Conservation (phyloP, 1,284 basidiomycete species). For the Termitomyces sp. region DNA sequence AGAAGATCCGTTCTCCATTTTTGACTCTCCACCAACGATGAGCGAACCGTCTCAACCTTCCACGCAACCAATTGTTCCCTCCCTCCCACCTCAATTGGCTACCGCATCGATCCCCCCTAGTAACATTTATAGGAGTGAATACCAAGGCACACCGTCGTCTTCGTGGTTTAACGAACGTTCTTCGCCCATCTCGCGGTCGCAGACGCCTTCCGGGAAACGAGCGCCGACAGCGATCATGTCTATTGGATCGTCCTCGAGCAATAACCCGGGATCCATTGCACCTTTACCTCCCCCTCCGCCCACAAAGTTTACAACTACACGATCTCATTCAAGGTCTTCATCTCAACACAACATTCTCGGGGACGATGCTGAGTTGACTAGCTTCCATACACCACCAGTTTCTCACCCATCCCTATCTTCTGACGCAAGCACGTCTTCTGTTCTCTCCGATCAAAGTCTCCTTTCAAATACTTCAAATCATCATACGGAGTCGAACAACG, state of each 20-base stretch:
- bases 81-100: neutral
- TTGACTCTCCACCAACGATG: constrained; percentile 10
- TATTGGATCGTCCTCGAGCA: constrained; percentile 14
- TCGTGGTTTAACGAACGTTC: constrained; percentile 5
- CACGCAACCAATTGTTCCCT: neutral
- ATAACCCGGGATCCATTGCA: constrained; percentile 8
- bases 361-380: constrained; percentile 37
- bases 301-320: constrained; percentile 6
- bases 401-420: constrained; percentile 17
- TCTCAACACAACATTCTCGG: constrained; percentile 21
- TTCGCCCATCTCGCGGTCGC: constrained; percentile 8
- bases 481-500: constrained; percentile 5
- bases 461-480: constrained; percentile 13
- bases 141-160: constrained; percentile 5
- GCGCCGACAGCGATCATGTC: constrained; percentile 28
- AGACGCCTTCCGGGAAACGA: constrained; percentile 18
- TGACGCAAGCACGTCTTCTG: constrained; percentile 13
- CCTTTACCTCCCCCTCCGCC: constrained; percentile 19
- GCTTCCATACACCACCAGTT: constrained; percentile 31
- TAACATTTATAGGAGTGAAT: neutral
- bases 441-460: constrained; percentile 21
- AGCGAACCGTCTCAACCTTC: neutral
- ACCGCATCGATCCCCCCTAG: neutral
- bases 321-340: constrained; percentile 9
- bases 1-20: constrained; percentile 18